Percentiles rank a stretch among this genome's conserved stretches.
Evolutionary conservation across 371 early-diverging fungal genomes (phyloP).

Genomic region (Mucor velutinosus): DNA sequence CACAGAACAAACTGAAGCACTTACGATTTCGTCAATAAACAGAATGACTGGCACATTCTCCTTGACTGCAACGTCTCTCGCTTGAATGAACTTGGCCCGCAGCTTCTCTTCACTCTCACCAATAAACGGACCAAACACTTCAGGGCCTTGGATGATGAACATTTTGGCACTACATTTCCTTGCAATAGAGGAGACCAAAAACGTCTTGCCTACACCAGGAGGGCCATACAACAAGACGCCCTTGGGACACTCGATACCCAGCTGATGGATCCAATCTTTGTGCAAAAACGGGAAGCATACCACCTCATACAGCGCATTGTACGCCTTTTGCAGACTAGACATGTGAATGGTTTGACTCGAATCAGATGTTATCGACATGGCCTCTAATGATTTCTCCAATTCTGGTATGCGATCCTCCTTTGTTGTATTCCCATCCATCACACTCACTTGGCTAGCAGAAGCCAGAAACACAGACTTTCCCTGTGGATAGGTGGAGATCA

Average conservation of each 20-base stretch:
- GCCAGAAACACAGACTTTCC: slow-evolving; percentile 24
- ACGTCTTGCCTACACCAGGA: slow-evolving; percentile 97
- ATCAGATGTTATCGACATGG: slow-evolving; percentile 6
- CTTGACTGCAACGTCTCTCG: slow-evolving; percentile 52
- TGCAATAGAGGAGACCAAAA: slow-evolving; percentile 73
- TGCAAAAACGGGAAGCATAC: slow-evolving; percentile 80
- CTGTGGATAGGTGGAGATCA: slow-evolving; percentile 33
- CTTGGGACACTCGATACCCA: slow-evolving; percentile 84
- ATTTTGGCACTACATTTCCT: slow-evolving; percentile 61
- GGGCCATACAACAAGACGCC: slow-evolving; percentile 92
- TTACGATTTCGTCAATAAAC: slow-evolving; percentile 98
- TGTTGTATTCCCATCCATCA: slow-evolving; percentile 6
- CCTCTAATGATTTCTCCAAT: slow-evolving; percentile 10
- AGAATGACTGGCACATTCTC: slow-evolving; percentile 73
- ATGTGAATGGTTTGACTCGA: slow-evolving; percentile 25
- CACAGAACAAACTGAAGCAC: not conserved
- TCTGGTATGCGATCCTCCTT: slow-evolving; percentile 11
- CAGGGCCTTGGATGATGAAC: slow-evolving; percentile 82
- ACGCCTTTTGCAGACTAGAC: slow-evolving; percentile 54
- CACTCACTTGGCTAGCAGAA: slow-evolving; percentile 10
- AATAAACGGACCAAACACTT: slow-evolving; percentile 86
- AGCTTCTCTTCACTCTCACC: slow-evolving; percentile 96
- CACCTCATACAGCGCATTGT: slow-evolving; percentile 72
- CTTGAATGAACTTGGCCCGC: slow-evolving; percentile 83
- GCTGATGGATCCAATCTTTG: slow-evolving; percentile 58